Base-by-base conservation (phyloP, 2,329 filamentous ascomycete genomes). In the Hirsutella rhossiliensis region DNA sequence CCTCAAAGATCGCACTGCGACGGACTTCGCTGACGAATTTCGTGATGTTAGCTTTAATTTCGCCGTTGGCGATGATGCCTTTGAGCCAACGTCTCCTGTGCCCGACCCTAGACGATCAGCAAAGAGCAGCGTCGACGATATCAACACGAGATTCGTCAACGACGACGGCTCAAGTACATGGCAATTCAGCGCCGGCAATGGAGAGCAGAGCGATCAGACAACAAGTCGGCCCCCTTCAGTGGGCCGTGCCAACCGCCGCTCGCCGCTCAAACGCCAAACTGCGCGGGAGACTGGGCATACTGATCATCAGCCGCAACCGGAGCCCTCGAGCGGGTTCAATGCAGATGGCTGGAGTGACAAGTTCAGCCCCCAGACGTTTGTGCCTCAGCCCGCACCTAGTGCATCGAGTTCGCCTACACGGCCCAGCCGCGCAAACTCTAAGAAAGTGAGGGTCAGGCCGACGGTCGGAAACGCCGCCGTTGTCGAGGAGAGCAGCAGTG, bases 81-180 rank as follows among this genome's bases (percentile, higher is more conserved):
- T 68, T 43, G 51, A 54, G 11, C 52, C 53, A 29, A 57, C 64
- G 6, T 58, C 61, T 11, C 54, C 63, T 3, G 19, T 27, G 23
- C 28, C 18, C n/a, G 55, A 61, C 18, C 59, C 56, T 31, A 58
- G 63, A 37, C 58, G 58, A 3, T 76, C 78, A 47, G 54, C 63
- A 34, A 69, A 68, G 47, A 70, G 60, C 45, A 80, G 73, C 51
- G 63, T 72, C 18, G 76, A 82, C 45, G 76, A 73, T 42, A 81
- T 82, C 51, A 76, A 78, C 57, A 81, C 77, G 17, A 73, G 64
- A 34, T 82, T 82, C 57, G 69, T 69, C 18, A 63, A 72, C 4
- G 68, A 71, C 13, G 69, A 77, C 18, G 57, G 62, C 38, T 51
- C 62, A 5, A 59, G 62, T 30, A 57, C 62, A 18, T 75, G 67